Conservation (phyloP, 305 asterid genomes). For the Nicotiana rustica region DNA sequence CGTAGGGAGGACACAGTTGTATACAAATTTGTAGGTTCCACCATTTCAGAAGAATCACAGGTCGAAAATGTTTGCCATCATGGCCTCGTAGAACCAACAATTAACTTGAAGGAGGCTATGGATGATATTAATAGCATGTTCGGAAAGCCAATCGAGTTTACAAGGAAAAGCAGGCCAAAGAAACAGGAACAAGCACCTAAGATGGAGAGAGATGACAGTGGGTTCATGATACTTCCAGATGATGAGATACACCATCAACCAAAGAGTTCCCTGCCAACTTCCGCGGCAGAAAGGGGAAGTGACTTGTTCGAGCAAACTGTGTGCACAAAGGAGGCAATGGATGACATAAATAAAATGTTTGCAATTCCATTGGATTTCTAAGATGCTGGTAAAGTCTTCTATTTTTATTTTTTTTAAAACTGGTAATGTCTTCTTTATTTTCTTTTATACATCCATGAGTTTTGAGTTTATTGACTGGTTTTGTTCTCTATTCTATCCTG, state of each 20-base stretch:
- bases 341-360: conserved; percentile 84
- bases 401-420: conserved; percentile 9
- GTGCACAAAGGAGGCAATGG: conserved; percentile 90
- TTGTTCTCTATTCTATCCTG: background rate
- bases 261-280: conserved; percentile 51
- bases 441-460: background rate
- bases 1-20: conserved; percentile 80
- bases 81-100: conserved; percentile 90
- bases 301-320: conserved; percentile 81
- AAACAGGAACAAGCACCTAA: conserved; percentile 53
- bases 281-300: conserved; percentile 48
- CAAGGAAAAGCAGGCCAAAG: conserved; percentile 70
- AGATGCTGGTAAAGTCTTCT: conserved; percentile 49
- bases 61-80: conserved; percentile 95
- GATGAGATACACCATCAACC: conserved; percentile 57
- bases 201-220: conserved; percentile 37
- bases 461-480: conserved; percentile 29
- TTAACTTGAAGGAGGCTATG: conserved; percentile 97
- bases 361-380: conserved; percentile 88
- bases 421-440: conserved; percentile 42
- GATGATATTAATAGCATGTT: conserved; percentile 87
- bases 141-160: conserved; percentile 87
- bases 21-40: conserved; percentile 82
- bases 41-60: conserved; percentile 72
- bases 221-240: conserved; percentile 67